These are phyloP conservation scores for Mycena galopus DNA, from an alignment of 768 basidiomycete genomes.

Conservation along the genomic window DNA sequence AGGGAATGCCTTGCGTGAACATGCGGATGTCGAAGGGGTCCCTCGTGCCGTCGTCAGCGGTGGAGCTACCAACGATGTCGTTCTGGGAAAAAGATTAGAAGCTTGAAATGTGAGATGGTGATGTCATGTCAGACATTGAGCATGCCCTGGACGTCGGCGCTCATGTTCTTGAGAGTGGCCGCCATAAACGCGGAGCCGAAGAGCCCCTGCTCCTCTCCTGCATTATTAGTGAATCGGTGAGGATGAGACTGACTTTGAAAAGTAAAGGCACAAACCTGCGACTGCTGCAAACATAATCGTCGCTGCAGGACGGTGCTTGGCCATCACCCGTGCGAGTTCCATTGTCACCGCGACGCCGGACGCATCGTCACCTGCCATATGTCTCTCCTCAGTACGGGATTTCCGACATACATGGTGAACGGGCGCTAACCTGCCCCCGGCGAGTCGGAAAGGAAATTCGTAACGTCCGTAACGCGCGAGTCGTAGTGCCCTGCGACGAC, in stretches of 20 bases:
- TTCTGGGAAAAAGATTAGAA: slow-evolving; percentile 43
- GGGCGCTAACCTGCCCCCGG: slow-evolving; percentile 55
- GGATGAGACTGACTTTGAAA: background rate
- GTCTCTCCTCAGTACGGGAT: background rate
- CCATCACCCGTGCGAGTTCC: slow-evolving; percentile 66
- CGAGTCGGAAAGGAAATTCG: slow-evolving; percentile 59
- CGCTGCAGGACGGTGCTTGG: slow-evolving; percentile 59
- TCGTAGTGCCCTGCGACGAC: slow-evolving; percentile 70
- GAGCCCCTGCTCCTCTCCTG: slow-evolving; percentile 66
- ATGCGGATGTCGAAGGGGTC: slow-evolving; percentile 65
- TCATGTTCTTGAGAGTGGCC: slow-evolving; percentile 52
- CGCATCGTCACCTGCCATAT: slow-evolving; percentile 57
- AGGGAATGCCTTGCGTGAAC: slow-evolving; percentile 65
- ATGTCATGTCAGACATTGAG: slow-evolving; percentile 45
- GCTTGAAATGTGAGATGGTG: background rate
- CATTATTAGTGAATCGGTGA: slow-evolving; percentile 7
- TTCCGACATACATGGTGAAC: too few relatives aligned
- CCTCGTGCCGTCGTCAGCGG: slow-evolving; percentile 59
- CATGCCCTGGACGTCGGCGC: slow-evolving; percentile 69
- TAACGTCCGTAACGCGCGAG: slow-evolving; percentile 55
- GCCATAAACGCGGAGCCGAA: slow-evolving; percentile 65
- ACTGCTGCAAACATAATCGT: slow-evolving; percentile 65
- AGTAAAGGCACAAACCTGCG: slow-evolving; percentile 42
- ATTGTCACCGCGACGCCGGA: slow-evolving; percentile 69
- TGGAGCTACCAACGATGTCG: slow-evolving; percentile 68